Conservation (phyloP, 306 rosid genomes). For the Carpinus viminea region DNA sequence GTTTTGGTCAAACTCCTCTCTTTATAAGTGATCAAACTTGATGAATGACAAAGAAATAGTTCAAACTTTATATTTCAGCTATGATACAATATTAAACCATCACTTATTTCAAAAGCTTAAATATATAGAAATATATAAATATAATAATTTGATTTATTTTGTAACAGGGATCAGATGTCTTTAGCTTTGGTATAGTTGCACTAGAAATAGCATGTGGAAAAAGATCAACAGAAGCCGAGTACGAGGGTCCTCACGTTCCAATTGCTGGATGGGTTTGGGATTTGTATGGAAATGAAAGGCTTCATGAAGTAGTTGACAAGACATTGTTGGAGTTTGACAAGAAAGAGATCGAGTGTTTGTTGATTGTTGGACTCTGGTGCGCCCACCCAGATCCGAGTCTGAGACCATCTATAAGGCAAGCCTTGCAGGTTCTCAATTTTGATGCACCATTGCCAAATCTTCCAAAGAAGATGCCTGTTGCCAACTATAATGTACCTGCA, state of each 20-base stretch:
- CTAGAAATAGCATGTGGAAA: conserved; percentile 35
- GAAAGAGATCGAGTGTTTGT: conserved; percentile 29
- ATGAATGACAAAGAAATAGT: too few species aligned
- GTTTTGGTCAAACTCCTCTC: too few species aligned
- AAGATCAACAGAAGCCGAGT: too few species aligned
- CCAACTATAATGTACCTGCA: conserved; percentile 21
- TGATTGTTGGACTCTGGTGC: conserved; percentile 50
- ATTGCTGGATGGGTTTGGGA: conserved; percentile 36
- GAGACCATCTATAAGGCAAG: conserved; percentile 40
- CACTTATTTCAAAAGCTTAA: too few species aligned
- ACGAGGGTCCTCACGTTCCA: too few species aligned
- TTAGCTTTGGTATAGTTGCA: conserved; percentile 40
- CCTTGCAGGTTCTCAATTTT: conserved; percentile 39
- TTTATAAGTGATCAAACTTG: too few species aligned
- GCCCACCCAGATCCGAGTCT: conserved; percentile 34
- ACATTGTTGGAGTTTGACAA: conserved; percentile 29
- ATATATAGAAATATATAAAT: background rate
- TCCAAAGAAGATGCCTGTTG: conserved; percentile 36
- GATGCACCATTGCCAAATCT: conserved; percentile 37
- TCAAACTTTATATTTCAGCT: too few species aligned
- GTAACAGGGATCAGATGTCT: conserved; percentile 33
- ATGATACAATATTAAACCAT: too few species aligned
- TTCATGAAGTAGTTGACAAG: conserved; percentile 29
- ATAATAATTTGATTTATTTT: too few species aligned
- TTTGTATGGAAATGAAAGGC: conserved; percentile 31